A percentile compares a stretch with the other conserved stretches of the same genome.
Conservation (phyloP, 306 rosid genomes). For the Glycyrrhiza uralensis region DNA sequence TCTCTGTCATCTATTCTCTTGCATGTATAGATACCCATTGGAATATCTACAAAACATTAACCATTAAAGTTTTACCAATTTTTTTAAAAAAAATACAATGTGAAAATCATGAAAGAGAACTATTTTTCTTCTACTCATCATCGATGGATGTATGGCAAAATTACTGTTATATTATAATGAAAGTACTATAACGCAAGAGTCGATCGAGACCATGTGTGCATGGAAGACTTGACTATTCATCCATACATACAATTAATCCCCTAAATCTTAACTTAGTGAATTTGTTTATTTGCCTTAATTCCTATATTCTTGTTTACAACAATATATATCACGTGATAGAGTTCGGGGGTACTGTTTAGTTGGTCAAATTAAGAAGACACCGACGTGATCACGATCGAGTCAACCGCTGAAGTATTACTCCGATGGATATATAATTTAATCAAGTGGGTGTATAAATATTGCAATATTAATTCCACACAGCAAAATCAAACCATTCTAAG, state of each 20-base stretch:
- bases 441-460: slow-evolving; percentile 1
- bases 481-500: neutral
- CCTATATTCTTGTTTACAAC: neutral
- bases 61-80: no score
- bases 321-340: slow-evolving; percentile 27
- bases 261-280: neutral
- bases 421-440: neutral
- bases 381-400: slow-evolving; percentile 9
- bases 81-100: no score
- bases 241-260: neutral
- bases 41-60: no score
- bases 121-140: no score
- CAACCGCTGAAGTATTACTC: neutral
- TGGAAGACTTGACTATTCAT: neutral
- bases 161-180: no score
- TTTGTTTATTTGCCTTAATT: neutral
- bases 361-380: slow-evolving; percentile 30
- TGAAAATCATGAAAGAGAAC: no score
- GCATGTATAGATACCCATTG: no score
- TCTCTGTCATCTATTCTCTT: no score
- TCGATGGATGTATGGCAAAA: no score
- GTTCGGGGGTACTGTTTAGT: neutral
- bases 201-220: slow-evolving; percentile 10
- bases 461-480: slow-evolving; percentile 5
- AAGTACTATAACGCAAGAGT: no score